phyloP scores from a whole-genome alignment of 2,329 filamentous ascomycete genomes.

The Ceratocystis cubensis region DNA sequence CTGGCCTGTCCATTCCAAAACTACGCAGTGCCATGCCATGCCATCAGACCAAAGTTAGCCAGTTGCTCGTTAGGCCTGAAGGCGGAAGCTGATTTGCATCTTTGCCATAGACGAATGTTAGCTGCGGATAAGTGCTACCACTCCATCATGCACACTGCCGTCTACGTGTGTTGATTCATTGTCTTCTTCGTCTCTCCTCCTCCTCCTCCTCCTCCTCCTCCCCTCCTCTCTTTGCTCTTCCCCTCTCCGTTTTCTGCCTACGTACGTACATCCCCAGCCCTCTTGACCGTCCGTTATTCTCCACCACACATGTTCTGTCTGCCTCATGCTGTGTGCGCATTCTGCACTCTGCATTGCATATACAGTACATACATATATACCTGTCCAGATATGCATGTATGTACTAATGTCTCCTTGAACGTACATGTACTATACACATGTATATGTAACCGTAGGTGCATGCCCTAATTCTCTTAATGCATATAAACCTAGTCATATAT shows the following conservation, averaged over 20 bases:
- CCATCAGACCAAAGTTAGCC: too few relatives aligned
- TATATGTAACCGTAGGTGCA: not conserved
- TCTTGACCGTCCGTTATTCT: not conserved
- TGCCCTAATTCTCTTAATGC: not conserved
- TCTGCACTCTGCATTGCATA: not conserved
- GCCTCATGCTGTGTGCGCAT: not conserved
- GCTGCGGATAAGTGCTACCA: too few relatives aligned
- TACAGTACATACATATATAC: not conserved
- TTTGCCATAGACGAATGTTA: too few relatives aligned
- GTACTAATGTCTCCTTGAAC: not conserved
- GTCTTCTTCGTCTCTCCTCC: not conserved
- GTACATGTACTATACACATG: conserved; percentile 1
- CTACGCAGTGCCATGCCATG: conserved; percentile 5
- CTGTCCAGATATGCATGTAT: not conserved
- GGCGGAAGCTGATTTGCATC: too few relatives aligned
- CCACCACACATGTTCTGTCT: not conserved
- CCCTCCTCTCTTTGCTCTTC: not conserved
- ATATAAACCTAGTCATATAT: not conserved
- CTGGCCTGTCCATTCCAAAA: conserved; percentile 3
- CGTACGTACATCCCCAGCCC: not conserved
- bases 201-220: not conserved
- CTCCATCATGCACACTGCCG: too few relatives aligned
- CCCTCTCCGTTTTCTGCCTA: not conserved
- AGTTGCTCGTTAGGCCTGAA: too few relatives aligned
- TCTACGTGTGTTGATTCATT: not conserved